Evolutionary conservation across 495 filamentous ascomycete genomes (phyloP).

Genomic region (Choiromyces venosus): DNA sequence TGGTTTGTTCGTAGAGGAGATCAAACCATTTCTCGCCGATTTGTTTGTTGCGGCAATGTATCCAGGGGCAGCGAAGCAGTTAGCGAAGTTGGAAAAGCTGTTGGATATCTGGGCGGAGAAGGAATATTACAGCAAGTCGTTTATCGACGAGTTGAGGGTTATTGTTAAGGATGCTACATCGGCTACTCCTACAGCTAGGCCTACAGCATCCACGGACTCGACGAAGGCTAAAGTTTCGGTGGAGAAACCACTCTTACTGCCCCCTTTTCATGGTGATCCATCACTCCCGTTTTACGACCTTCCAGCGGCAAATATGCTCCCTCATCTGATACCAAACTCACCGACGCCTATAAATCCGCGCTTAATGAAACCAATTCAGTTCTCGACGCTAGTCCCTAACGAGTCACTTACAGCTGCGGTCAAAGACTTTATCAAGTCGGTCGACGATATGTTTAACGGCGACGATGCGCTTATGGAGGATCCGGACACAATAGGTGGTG

Average conservation of each 20-base stretch:
- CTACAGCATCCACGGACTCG: slow-evolving; percentile 19
- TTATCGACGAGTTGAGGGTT: slow-evolving; percentile 55
- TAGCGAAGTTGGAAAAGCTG: slow-evolving; percentile 58
- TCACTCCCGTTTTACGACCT: slow-evolving; percentile 75
- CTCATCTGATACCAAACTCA: slow-evolving; percentile 70
- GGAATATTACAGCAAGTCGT: slow-evolving; percentile 58
- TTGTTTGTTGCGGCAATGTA: slow-evolving; percentile 57
- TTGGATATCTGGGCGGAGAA: slow-evolving; percentile 69
- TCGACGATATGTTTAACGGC: slow-evolving; percentile 56
- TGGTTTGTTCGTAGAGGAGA: slow-evolving; percentile 53
- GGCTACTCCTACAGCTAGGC: slow-evolving; percentile 15
- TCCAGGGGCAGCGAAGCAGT: slow-evolving; percentile 62
- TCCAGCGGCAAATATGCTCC: slow-evolving; percentile 75
- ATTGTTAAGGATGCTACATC: slow-evolving; percentile 41
- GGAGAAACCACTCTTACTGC: slow-evolving; percentile 33
- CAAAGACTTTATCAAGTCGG: slow-evolving; percentile 62
- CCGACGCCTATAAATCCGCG: slow-evolving; percentile 64
- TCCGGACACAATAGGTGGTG: slow-evolving; percentile 68
- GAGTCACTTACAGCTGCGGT: slow-evolving; percentile 59
- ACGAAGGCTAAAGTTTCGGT: slow-evolving; percentile 16
- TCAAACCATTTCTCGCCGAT: slow-evolving; percentile 58
- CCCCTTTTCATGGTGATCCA: slow-evolving; percentile 61
- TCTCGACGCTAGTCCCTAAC: slow-evolving; percentile 66
- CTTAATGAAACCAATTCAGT: slow-evolving; percentile 67
- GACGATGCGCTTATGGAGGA: slow-evolving; percentile 48